These are phyloP conservation scores for Tulasnella sp. DNA, from an alignment of 768 basidiomycete genomes.

Conservation along the genomic window DNA sequence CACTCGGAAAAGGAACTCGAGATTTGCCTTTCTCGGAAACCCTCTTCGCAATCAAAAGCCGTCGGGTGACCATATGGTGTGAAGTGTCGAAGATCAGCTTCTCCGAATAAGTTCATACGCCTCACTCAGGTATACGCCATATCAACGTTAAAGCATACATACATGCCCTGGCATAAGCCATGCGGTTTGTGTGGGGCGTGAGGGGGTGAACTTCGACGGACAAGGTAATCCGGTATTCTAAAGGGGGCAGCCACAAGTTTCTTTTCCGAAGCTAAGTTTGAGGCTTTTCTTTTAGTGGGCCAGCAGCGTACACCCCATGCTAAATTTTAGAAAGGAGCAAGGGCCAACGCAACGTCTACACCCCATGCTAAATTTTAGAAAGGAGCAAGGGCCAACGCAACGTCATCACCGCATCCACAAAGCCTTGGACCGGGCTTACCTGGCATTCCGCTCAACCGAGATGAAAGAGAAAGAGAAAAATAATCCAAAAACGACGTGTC, in stretches of 20 bases:
- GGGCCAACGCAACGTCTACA: background rate
- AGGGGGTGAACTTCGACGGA: background rate
- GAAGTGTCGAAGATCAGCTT: background rate
- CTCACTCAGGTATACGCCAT: background rate
- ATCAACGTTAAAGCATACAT: background rate
- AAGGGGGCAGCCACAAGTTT: too few relatives aligned
- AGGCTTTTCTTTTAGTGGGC: too few relatives aligned
- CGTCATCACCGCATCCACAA: background rate
- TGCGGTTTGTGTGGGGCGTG: background rate
- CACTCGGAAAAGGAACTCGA: background rate
- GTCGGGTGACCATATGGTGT: conserved; percentile 12
- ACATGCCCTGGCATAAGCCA: background rate
- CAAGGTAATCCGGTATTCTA: conserved; percentile 6
- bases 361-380: background rate
- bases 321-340: background rate
- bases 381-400: background rate
- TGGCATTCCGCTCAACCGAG: background rate
- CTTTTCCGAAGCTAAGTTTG: too few relatives aligned
- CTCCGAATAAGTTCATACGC: background rate
- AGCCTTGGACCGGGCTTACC: background rate
- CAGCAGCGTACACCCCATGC: too few relatives aligned
- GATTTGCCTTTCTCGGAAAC: conserved; percentile 1
- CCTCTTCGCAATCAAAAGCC: background rate
- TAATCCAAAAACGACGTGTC: background rate
- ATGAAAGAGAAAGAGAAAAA: background rate